These are phyloP conservation scores for Neonectria punicea DNA, from an alignment of 2,329 filamentous ascomycete genomes.

Conservation along the genomic window DNA sequence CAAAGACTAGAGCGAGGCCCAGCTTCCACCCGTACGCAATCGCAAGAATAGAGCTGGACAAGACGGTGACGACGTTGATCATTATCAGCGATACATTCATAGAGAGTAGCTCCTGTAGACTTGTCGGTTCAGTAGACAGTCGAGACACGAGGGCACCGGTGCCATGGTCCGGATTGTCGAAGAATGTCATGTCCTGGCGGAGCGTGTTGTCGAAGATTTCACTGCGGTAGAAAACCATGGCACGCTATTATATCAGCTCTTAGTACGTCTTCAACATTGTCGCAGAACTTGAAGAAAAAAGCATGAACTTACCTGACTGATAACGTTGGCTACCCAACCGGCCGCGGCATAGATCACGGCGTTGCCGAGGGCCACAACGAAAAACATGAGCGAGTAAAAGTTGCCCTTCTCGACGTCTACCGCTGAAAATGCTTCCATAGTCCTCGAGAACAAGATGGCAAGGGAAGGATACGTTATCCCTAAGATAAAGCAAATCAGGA, in stretches of 20 bases:
- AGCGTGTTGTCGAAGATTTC: conserved; percentile 63
- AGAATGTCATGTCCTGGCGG: conserved; percentile 63
- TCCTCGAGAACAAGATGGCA: conserved; percentile 52
- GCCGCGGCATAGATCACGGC: conserved; percentile 54
- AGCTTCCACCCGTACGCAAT: conserved; percentile 62
- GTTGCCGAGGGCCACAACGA: conserved; percentile 60
- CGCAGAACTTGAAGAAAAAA: not conserved
- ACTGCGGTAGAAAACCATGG: conserved; percentile 49
- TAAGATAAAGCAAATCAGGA: conserved; percentile 19
- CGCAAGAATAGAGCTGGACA: conserved; percentile 57
- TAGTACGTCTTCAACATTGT: not conserved
- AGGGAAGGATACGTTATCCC: conserved; percentile 54
- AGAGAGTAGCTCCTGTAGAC: conserved; percentile 61
- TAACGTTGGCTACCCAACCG: conserved; percentile 51
- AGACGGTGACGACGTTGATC: conserved; percentile 57
- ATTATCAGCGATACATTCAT: conserved; percentile 60
- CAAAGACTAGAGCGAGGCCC: conserved; percentile 58
- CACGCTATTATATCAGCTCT: conserved; percentile 30
- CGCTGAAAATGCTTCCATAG: conserved; percentile 52
- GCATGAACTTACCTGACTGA: conserved; percentile 46
- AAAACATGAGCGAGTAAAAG: conserved; percentile 68
- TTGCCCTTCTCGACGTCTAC: conserved; percentile 52
- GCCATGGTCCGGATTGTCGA: conserved; percentile 51
- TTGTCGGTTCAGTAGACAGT: conserved; percentile 54
- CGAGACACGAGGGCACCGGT: conserved; percentile 53